phyloP scores from a whole-genome alignment of 306 rosid genomes.

The Rosa chinensis region DNA sequence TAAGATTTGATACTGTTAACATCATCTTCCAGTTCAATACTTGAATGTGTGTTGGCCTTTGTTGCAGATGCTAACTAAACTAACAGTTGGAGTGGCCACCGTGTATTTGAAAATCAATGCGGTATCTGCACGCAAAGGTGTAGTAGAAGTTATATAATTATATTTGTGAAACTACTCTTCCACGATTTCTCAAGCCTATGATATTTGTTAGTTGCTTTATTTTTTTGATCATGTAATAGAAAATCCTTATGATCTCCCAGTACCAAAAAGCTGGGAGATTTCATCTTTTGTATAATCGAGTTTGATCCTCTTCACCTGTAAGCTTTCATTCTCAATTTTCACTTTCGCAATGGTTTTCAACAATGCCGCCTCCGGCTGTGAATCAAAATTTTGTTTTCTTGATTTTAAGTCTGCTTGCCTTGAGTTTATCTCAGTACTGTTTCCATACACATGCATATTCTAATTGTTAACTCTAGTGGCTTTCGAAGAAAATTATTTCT shows the following conservation, averaged over 20 bases:
- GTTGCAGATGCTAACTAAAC: constrained; percentile 25
- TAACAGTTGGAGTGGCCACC: background rate
- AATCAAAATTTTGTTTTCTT: constrained; percentile 2
- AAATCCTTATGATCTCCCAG: constrained; percentile 15
- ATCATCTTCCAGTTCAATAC: no score
- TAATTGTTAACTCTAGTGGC: background rate
- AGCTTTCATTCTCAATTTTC: background rate
- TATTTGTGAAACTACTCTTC: background rate
- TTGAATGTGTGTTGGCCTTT: background rate
- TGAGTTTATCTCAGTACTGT: background rate
- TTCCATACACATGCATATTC: background rate
- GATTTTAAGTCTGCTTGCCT: background rate
- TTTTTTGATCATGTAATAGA: constrained; percentile 7
- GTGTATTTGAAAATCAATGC: background rate
- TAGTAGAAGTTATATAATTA: background rate
- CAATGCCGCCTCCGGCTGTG: background rate
- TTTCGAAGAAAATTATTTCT: background rate
- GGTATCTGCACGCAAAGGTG: background rate
- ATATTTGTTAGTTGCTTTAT: background rate
- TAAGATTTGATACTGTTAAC: no score
- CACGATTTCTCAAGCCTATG: background rate
- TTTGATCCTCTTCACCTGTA: background rate
- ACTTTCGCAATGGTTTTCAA: background rate
- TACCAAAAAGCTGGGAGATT: background rate
- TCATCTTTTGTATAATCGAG: constrained; percentile 17